Conservation (phyloP, 208 protist species). For the Acanthamoeba comandoni region DNA sequence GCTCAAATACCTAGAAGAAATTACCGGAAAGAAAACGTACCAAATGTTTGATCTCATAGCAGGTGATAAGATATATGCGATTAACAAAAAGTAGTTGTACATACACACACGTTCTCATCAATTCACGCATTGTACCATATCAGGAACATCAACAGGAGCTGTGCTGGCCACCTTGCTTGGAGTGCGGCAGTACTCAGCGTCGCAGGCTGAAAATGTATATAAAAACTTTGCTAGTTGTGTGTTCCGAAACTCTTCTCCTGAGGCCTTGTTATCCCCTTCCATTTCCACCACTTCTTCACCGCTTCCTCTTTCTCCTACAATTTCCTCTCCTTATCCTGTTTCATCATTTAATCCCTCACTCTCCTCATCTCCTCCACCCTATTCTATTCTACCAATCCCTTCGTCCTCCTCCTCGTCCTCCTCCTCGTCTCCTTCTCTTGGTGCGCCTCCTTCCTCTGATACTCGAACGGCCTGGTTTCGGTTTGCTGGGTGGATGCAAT, state of each 20-base stretch:
- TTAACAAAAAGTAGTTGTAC: too few species aligned
- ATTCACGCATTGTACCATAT: too few species aligned
- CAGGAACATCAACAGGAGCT: conserved; percentile 48
- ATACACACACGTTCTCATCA: too few species aligned
- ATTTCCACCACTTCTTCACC: conserved; percentile 10
- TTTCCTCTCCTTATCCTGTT: background rate
- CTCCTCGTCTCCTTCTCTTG: too few species aligned
- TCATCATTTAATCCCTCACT: background rate
- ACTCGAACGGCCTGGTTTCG: too few species aligned
- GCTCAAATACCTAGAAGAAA: conserved; percentile 58
- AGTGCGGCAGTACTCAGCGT: conserved; percentile 30
- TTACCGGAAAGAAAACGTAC: conserved; percentile 66
- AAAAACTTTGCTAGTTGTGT: conserved; percentile 21
- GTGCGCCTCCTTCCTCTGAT: too few species aligned
- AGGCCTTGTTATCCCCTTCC: conserved; percentile 18
- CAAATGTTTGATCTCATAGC: conserved; percentile 63
- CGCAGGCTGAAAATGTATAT: conserved; percentile 44
- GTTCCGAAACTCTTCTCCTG: background rate
- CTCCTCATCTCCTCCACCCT: conserved; percentile 13
- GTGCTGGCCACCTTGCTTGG: conserved; percentile 42
- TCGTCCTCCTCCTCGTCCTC: too few species aligned
- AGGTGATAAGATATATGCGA: too few species aligned
- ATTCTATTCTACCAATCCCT: conserved; percentile 8
- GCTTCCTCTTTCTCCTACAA: too few species aligned
- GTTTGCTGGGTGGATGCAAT: background rate